Base-by-base conservation (phyloP, 306 rosid species). In the Dalbergia oliveri region DNA sequence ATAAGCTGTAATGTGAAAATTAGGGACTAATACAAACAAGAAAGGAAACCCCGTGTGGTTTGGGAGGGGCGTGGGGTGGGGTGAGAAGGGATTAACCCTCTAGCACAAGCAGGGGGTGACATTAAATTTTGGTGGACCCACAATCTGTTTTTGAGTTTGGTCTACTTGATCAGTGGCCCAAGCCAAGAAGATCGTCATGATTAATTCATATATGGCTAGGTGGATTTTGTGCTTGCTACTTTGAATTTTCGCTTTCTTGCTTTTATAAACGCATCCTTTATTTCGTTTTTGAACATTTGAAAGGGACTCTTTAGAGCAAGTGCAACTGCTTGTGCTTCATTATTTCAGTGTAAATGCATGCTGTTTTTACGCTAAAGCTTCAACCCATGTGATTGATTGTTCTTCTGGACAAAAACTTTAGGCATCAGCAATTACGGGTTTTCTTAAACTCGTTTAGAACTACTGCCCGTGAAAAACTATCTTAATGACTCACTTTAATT, bases 71-170 rank as follows among this genome's bases (percentile, higher is more conserved):
- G 6, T 14, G 10, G 65, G 53, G 18, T 8, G n/a, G 66, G 39
- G 63, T 5, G 69, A 66, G 70, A 43, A 11, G 4, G 45, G 41
- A 75, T 51, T 51, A 51, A 73, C 58, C 66, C 8, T 66, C 57
- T 79, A 84, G 75, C 82, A 69, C 14, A 65, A 53, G 18, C 7
- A 53, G 3, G 61, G 67, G 77, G 16, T 16, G 82, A 70, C 77
- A 86, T 87, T 88, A 84, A 88, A 73, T 80, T n/a, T 11, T 5
- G 8, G 1, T 21, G 90, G 89, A 14, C 93, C 93, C 93, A 86
- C 90, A 11, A 65, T 79, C 90, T 83, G 94, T 70, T 78, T 16
- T 78, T 86, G 86, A 84, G 88, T 79, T 85, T 69, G 84, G 89
- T 87, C 88, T 72, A 83, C 77, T 79, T 86, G 83, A 75, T 75